Conservation (phyloP, 768 basidiomycete species). For the Boletus tomentosulus region DNA sequence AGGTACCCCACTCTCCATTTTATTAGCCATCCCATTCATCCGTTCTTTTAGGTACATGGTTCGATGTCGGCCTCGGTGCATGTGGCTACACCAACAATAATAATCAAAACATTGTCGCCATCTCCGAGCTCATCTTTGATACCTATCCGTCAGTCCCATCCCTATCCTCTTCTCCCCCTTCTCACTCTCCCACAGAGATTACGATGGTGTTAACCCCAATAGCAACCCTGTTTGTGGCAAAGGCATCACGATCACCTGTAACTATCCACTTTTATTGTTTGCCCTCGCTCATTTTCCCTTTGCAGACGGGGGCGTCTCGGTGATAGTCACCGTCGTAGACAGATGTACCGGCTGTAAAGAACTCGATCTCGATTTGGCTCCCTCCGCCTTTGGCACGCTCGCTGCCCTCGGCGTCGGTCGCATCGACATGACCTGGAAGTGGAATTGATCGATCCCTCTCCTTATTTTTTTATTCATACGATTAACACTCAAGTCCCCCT, state of each 20-base stretch:
- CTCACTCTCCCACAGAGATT: slow-evolving; percentile 40
- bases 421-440: slow-evolving; percentile 51
- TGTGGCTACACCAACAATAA: slow-evolving; percentile 36
- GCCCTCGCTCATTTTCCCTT: slow-evolving; percentile 10
- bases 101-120: slow-evolving; percentile 34
- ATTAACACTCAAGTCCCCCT: slow-evolving; percentile 7
- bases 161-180: not conserved
- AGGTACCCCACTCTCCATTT: slow-evolving; percentile 25
- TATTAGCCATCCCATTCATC: not conserved
- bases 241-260: slow-evolving; percentile 45
- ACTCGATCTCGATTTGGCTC: slow-evolving; percentile 61
- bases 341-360: slow-evolving; percentile 54
- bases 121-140: slow-evolving; percentile 33
- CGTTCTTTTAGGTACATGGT: slow-evolving; percentile 31
- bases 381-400: slow-evolving; percentile 49
- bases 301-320: slow-evolving; percentile 48
- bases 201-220: slow-evolving; percentile 62
- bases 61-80: slow-evolving; percentile 35
- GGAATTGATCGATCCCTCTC: slow-evolving; percentile 24
- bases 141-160: slow-evolving; percentile 28
- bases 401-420: slow-evolving; percentile 47
- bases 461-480: slow-evolving; percentile 27
- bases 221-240: slow-evolving; percentile 67
- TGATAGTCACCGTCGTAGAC: slow-evolving; percentile 53
- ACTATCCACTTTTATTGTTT: slow-evolving; percentile 13